These are phyloP conservation scores for Serendipita sp. DNA, from an alignment of 768 basidiomycete species.

Conservation along the genomic window DNA sequence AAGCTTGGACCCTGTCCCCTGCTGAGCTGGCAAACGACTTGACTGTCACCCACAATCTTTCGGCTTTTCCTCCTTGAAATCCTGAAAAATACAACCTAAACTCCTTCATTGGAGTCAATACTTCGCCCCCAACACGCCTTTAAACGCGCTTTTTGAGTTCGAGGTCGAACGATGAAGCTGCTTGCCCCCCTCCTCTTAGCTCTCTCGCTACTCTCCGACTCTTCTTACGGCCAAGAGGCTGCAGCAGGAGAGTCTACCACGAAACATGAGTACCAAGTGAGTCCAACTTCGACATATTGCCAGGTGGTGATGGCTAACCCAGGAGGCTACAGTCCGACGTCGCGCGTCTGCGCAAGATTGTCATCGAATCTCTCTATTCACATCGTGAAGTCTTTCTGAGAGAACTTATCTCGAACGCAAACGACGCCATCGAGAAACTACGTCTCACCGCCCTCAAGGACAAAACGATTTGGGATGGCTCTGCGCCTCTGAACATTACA, in stretches of 20 bases:
- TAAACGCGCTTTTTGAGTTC: too few species aligned
- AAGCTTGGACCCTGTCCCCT: not conserved
- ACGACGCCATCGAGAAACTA: conserved; percentile 92
- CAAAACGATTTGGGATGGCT: conserved; percentile 49
- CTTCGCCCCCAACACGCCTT: not conserved
- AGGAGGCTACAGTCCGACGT: conserved; percentile 35
- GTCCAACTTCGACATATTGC: conserved; percentile 10
- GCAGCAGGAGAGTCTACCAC: conserved; percentile 26
- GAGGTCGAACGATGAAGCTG: conserved; percentile 8
- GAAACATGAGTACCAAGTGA: conserved; percentile 58
- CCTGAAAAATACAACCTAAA: not conserved
- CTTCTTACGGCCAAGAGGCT: conserved; percentile 33
- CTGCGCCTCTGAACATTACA: conserved; percentile 71
- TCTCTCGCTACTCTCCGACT: conserved; percentile 28
- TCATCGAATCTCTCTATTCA: conserved; percentile 40
- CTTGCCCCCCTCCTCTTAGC: conserved; percentile 22
- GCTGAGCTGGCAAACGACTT: not conserved
- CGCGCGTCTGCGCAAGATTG: conserved; percentile 78
- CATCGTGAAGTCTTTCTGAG: conserved; percentile 34
- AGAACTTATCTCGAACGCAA: conserved; percentile 84
- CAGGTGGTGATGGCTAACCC: not conserved
- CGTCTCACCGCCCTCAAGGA: conserved; percentile 72
- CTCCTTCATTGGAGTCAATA: not conserved
- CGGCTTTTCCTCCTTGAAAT: not conserved
- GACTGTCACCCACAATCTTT: not conserved